Evolutionary conservation across 2,329 filamentous ascomycete genomes (phyloP), one percentile per base, ranked within the genome.

Genomic region (Phaeosphaeria sp.): DNA sequence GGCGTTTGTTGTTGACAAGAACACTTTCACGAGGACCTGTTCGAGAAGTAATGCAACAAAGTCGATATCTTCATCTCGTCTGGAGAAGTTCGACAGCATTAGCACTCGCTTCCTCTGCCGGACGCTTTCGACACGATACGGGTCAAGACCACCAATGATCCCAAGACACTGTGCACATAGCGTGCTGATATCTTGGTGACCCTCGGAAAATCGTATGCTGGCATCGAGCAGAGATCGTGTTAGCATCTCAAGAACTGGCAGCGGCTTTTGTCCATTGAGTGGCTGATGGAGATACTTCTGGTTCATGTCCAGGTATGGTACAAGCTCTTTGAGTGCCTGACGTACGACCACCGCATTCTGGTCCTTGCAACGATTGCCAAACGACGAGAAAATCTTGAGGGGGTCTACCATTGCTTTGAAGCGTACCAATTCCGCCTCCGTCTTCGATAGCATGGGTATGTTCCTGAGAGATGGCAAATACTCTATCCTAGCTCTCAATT

Each of bases 41-140:
- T 97, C 90, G 17, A 99, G 83, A 47, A 97, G 83, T 68, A 93
- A 93, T 42, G 95, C 83, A 7, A 92, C 87, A 76, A 98, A 99
- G 60, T 95, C 88, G 17, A 92, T 89, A 0, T 89, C 91, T 74
- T 99, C 94, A 50, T 87, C 85, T 17, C 86, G 83, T 46, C 86
- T 85, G 46, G 90, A 86, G 69, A 99, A 98, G 73, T 99, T 98
- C 50, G 91, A 90, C 39, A 93, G 79, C 50, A 98, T 88, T 22
- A 98, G 86, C 52, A 97, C 90, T n/a, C 92, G 90, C 62, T 86
- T 88, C 66, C 92, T 90, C 67, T 91, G 89, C 56, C 91, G 86
- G 11, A 90, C 85, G 0, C 87, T 87, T 69, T 99, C 95, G 1
- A 97, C 87, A 58, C 91, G 88, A 69, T 96, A 97, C 1, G 94